These are phyloP conservation scores for Amylostereum chailletii DNA, from an alignment of 1,284 basidiomycete species.

Conservation along the genomic window DNA sequence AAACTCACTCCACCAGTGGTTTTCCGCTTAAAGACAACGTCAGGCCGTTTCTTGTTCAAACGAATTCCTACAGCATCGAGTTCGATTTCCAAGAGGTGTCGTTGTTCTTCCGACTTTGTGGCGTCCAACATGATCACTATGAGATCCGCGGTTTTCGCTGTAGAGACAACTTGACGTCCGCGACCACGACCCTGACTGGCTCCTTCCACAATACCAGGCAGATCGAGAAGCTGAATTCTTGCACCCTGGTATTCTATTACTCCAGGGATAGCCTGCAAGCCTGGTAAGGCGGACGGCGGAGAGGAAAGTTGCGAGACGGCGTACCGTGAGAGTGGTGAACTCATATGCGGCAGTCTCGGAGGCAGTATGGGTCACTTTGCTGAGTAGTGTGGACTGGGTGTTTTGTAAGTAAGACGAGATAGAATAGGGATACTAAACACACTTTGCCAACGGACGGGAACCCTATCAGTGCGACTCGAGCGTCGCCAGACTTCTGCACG, in stretches of 20 bases:
- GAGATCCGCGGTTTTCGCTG: conserved; percentile 93
- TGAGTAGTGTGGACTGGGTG: conserved; percentile 78
- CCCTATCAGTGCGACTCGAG: conserved; percentile 87
- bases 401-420: neutral
- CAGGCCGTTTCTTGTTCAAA: conserved; percentile 83
- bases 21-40: conserved; percentile 80
- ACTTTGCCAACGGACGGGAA: conserved; percentile 93
- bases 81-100: conserved; percentile 82
- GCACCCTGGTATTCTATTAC: conserved; percentile 92
- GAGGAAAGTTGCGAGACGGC: conserved; percentile 15
- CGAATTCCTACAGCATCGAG: conserved; percentile 95
- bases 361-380: conserved; percentile 86
- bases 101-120: conserved; percentile 93
- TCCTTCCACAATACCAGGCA: conserved; percentile 97
- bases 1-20: conserved; percentile 82
- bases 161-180: conserved; percentile 92
- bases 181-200: conserved; percentile 90
- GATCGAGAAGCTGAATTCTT: conserved; percentile 87
- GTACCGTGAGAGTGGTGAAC: conserved; percentile 86
- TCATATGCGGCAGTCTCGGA: conserved; percentile 92
- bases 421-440: conserved; percentile 6
- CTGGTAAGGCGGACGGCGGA: conserved; percentile 1
- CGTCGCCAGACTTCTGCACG: conserved; percentile 92
- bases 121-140: conserved; percentile 95
- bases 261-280: conserved; percentile 77